Conservation (phyloP, 371 early-diverging fungal species). For the Chytridium lagenaria region DNA sequence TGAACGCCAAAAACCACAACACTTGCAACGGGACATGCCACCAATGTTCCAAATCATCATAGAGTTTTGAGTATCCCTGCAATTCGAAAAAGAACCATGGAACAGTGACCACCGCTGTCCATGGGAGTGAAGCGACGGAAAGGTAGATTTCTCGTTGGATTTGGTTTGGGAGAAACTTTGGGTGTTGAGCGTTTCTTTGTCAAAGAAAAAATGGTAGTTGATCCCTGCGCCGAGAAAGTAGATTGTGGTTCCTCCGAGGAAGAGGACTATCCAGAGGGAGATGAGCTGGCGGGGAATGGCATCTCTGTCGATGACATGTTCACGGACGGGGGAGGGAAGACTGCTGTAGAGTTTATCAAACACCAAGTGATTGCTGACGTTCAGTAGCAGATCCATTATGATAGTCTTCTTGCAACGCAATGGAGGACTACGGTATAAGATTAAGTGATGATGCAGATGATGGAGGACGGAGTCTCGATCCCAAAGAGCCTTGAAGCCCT, state of each 20-base stretch:
- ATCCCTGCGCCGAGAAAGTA: conserved; percentile 79
- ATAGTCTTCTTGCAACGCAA: too few species aligned
- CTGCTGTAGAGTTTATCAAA: conserved; percentile 64
- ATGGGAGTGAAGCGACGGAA: conserved; percentile 78
- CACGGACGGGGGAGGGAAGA: conserved; percentile 48
- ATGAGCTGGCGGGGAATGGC: conserved; percentile 71
- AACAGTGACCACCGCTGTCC: conserved; percentile 79
- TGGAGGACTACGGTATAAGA: too few species aligned
- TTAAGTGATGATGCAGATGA: too few species aligned
- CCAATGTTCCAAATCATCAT: conserved; percentile 70
- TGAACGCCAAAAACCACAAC: conserved; percentile 82
- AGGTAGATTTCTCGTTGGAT: conserved; percentile 82
- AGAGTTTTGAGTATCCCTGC: conserved; percentile 82
- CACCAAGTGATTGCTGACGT: conserved; percentile 64
- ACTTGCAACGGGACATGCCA: conserved; percentile 69
- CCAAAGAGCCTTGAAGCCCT: too few species aligned
- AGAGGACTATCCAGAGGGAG: conserved; percentile 71
- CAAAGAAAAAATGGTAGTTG: conserved; percentile 85
- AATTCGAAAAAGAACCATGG: conserved; percentile 92
- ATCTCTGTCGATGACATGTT: conserved; percentile 62
- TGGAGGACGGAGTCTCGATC: too few species aligned
- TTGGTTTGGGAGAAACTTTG: conserved; percentile 90
- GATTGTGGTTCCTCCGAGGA: conserved; percentile 74
- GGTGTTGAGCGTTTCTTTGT: conserved; percentile 87
- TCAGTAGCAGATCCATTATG: conserved; percentile 76